Conservation (phyloP, 768 basidiomycete genomes). For the Calocera cornea region DNA sequence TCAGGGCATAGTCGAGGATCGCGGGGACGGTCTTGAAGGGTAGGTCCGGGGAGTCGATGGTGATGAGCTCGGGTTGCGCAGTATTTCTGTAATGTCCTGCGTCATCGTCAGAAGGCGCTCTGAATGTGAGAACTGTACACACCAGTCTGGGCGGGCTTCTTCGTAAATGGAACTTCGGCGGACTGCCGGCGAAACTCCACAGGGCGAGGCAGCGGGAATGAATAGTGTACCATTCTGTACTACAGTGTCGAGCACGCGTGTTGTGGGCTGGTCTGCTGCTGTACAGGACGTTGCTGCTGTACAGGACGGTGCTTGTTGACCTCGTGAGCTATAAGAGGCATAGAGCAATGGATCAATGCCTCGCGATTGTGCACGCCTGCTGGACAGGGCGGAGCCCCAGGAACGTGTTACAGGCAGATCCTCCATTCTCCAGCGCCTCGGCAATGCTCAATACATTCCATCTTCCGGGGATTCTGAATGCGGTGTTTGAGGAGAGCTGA, state of each 20-base stretch:
- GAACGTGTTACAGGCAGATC: too few relatives aligned
- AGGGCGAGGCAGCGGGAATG: not conserved
- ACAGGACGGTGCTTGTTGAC: too few relatives aligned
- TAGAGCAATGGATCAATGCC: too few relatives aligned
- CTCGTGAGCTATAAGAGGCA: too few relatives aligned
- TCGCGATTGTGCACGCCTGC: too few relatives aligned
- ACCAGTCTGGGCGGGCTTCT: conserved; percentile 70
- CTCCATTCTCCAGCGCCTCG: too few relatives aligned
- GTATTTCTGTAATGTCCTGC: conserved; percentile 64
- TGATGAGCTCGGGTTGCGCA: conserved; percentile 20
- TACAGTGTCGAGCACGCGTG: not conserved
- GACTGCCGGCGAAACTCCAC: conserved; percentile 31
- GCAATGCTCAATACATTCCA: too few relatives aligned
- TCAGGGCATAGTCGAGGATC: conserved; percentile 53
- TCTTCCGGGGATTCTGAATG: too few relatives aligned
- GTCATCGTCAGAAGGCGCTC: not conserved
- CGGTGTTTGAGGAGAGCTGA: too few relatives aligned
- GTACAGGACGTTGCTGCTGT: too few relatives aligned
- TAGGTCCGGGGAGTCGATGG: not conserved
- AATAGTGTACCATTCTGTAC: not conserved
- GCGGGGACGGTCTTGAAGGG: conserved; percentile 26
- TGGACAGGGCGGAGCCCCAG: too few relatives aligned
- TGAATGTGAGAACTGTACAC: conserved; percentile 15
- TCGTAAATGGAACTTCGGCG: conserved; percentile 61
- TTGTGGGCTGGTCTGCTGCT: too few relatives aligned